A percentile compares a stretch with the other conserved stretches of the same genome.
These are phyloP conservation scores for Oryza rufipogon DNA, from an alignment of 176 grass and related monocot genomes.

Conservation along the genomic window DNA sequence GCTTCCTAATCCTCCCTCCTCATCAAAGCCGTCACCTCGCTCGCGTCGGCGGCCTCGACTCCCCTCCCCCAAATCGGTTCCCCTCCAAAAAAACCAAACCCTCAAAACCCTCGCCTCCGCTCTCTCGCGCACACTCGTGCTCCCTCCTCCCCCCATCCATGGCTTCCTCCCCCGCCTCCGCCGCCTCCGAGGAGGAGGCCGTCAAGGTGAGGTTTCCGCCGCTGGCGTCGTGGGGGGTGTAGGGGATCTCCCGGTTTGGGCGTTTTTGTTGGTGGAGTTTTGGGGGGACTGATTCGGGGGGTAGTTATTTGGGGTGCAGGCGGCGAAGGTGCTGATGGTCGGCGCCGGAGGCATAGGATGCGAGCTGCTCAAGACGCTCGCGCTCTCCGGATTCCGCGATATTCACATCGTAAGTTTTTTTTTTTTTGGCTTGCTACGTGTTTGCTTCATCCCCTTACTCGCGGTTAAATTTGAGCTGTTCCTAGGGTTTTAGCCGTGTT, in stretches of 20 bases:
- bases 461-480: background rate
- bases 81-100: constrained; percentile 27
- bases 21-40: background rate
- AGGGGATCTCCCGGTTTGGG: constrained; percentile 6
- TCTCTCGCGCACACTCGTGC: background rate
- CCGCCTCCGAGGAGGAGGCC: constrained; percentile 37
- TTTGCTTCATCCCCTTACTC: background rate
- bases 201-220: constrained; percentile 45
- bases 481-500: constrained; percentile 31
- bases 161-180: constrained; percentile 28
- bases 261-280: background rate
- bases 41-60: too few relatives aligned
- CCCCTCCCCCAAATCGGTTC: background rate
- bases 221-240: background rate
- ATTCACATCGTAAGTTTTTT: constrained; percentile 83
- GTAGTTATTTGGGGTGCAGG: constrained; percentile 33
- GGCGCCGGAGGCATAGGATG: constrained; percentile 97
- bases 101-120: constrained; percentile 50
- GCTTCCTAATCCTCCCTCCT: background rate
- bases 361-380: constrained; percentile 99
- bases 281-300: constrained; percentile 23
- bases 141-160: background rate
- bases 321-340: constrained; percentile 95
- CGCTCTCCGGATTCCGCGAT: constrained; percentile 85
- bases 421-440: too few relatives aligned